Evolutionary conservation across 768 basidiomycete genomes (phyloP), one percentile per base, ranked within the genome.

Genomic region (Heimioporus sp.): DNA sequence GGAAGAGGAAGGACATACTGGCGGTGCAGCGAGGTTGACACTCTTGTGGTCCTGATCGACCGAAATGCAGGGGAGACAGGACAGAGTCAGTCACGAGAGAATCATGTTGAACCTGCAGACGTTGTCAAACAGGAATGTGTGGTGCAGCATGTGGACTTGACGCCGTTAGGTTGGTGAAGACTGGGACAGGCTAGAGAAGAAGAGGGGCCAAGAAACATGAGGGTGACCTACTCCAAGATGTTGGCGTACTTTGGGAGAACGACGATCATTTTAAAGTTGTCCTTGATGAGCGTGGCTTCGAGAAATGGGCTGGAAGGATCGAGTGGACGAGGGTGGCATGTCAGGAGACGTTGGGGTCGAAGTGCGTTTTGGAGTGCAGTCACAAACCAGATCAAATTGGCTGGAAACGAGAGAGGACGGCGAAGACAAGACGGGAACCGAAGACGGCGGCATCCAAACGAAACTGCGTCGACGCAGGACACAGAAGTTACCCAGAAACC

Each of bases 181-280:
- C 96, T 98, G 51, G 0, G 16, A 6, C 24, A 6, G 24, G 24
- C 6, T 6, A 28, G 5, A 28, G 24, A 28, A 28, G 24, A 28
- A 4, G 24, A 1, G 6, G 4, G 24, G 24, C 2, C 7, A 15
- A 12, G 28, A n/a, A n/a, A 16, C 86, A 65, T 96, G 39, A 93
- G 87, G 11, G 93, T 94, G 28, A 96, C 94, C 94, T 94, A 97
- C 66, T 97, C 94, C 80, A 92, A 94, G 52, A 92, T 86, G 65
- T 96, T 92, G 28, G 91, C 87, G 61, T 95, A 97, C 68, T 96
- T 97, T 7, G 96, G 96, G 48, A 93, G 80, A 72, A 93, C 89
- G 51, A 98, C 94, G 62, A 98, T 98, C 4, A 94, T 97, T 76
- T 96, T 98, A 77, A 98, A 98, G 72, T 94, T 97, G 20, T 96